Conservation (phyloP, 1,139 yeast species). For the Saccharomyces pastorianus region DNA sequence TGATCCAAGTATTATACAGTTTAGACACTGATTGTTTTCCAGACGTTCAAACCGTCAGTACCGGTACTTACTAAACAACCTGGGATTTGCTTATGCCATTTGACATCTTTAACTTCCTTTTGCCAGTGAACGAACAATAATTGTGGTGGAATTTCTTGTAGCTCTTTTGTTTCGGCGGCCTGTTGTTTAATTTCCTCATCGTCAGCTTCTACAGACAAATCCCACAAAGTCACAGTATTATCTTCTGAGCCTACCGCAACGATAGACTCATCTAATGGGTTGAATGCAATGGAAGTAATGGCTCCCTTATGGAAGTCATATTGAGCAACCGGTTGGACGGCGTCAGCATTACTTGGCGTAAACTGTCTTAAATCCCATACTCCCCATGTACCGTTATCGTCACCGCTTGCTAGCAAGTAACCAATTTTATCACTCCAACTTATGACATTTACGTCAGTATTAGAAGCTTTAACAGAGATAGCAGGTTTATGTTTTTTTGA, state of each 20-base stretch:
- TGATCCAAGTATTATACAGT: neutral
- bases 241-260: constrained; percentile 95
- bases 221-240: constrained; percentile 95
- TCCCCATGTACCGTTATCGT: constrained; percentile 95
- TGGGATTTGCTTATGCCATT: constrained; percentile 96
- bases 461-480: constrained; percentile 73
- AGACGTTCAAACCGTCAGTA: constrained; percentile 84
- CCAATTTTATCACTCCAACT: constrained; percentile 90
- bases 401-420: constrained; percentile 87
- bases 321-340: constrained; percentile 77
- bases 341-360: constrained; percentile 41
- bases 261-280: constrained; percentile 91
- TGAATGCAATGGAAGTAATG: constrained; percentile 86
- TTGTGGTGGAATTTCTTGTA: constrained; percentile 92
- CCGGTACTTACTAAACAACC: constrained; percentile 94
- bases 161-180: constrained; percentile 56
- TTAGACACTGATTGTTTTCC: constrained; percentile 93
- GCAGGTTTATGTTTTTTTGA: constrained; percentile 90
- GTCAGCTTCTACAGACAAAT: constrained; percentile 92
- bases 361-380: constrained; percentile 96
- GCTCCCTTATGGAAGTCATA: constrained; percentile 94
- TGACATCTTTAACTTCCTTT: constrained; percentile 91
- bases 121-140: constrained; percentile 97
- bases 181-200: constrained; percentile 87
- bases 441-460: constrained; percentile 84